phyloP scores from a whole-genome alignment of 345 rosid species.

The Dovyalis caffra region DNA sequence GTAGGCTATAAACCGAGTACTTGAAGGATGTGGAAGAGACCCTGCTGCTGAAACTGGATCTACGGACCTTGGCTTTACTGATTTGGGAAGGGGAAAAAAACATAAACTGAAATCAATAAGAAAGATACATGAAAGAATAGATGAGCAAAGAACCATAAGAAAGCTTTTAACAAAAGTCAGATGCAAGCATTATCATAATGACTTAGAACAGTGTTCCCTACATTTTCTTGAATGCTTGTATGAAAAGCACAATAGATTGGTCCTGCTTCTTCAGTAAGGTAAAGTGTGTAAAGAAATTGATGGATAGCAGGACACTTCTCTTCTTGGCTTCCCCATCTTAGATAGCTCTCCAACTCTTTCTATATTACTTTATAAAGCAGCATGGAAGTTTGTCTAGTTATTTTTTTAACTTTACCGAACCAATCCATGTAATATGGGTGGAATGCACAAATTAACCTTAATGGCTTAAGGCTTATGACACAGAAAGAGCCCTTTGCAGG shows the following conservation, averaged over 20 bases:
- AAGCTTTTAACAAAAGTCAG: background rate
- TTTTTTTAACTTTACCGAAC: background rate
- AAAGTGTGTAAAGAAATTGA: background rate
- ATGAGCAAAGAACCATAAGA: background rate
- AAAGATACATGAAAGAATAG: background rate
- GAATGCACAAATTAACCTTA: background rate
- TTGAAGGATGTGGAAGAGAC: slow-evolving; percentile 79
- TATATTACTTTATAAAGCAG: background rate
- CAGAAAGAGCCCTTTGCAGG: background rate
- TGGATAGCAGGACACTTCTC: background rate
- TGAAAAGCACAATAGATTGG: background rate
- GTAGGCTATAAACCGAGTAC: slow-evolving; percentile 81
- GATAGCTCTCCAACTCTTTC: background rate
- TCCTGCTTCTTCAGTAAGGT: background rate
- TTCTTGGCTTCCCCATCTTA: background rate
- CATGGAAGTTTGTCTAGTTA: background rate
- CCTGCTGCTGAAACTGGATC: slow-evolving; percentile 53
- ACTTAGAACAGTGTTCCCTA: background rate
- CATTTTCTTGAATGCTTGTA: background rate
- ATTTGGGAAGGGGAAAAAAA: background rate
- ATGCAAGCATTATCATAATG: background rate
- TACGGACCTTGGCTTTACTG: slow-evolving; percentile 62
- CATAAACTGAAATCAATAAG: background rate
- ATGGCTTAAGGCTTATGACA: background rate
- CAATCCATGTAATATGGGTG: background rate